A percentile compares a stretch with the other conserved stretches of the same genome.
These are phyloP conservation scores for Glomus cerebriforme DNA, from an alignment of 192 early-diverging fungal species.

Conservation along the genomic window DNA sequence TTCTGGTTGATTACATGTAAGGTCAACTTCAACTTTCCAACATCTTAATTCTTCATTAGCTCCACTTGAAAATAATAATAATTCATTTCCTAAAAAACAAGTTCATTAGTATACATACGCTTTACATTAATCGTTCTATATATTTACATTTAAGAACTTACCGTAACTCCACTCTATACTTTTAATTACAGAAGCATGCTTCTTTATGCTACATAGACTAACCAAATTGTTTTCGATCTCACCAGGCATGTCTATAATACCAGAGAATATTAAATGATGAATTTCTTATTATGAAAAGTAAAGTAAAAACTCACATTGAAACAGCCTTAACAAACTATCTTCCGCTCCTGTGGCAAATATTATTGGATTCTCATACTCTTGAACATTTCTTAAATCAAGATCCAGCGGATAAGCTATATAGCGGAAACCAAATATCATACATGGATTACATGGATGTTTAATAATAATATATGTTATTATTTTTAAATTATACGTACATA, in stretches of 20 bases:
- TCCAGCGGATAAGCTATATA: background rate
- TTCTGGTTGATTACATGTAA: constrained; percentile 18
- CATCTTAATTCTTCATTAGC: constrained; percentile 64
- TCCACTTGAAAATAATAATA: constrained; percentile 63
- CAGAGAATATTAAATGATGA: too few relatives aligned
- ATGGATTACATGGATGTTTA: too few relatives aligned
- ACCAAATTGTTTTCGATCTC: constrained; percentile 17
- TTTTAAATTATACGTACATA: constrained; percentile 34
- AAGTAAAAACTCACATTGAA: constrained; percentile 48
- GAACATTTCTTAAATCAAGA: background rate
- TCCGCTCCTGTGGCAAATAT: constrained; percentile 61
- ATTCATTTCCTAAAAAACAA: constrained; percentile 30
- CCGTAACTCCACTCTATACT: constrained; percentile 46
- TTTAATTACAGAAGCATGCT: constrained; percentile 58
- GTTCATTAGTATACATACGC: background rate
- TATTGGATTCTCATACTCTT: constrained; percentile 32
- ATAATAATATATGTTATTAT: background rate
- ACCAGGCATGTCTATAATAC: constrained; percentile 30
- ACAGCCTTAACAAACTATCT: constrained; percentile 54
- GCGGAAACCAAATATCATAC: too few relatives aligned
- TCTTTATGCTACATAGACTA: constrained; percentile 38
- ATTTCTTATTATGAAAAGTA: too few relatives aligned
- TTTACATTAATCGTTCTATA: background rate
- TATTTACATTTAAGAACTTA: background rate
- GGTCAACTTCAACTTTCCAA: constrained; percentile 54